These are phyloP conservation scores for Dactylonectria estremocensis DNA, from an alignment of 2,329 filamentous ascomycete genomes.

Conservation along the genomic window DNA sequence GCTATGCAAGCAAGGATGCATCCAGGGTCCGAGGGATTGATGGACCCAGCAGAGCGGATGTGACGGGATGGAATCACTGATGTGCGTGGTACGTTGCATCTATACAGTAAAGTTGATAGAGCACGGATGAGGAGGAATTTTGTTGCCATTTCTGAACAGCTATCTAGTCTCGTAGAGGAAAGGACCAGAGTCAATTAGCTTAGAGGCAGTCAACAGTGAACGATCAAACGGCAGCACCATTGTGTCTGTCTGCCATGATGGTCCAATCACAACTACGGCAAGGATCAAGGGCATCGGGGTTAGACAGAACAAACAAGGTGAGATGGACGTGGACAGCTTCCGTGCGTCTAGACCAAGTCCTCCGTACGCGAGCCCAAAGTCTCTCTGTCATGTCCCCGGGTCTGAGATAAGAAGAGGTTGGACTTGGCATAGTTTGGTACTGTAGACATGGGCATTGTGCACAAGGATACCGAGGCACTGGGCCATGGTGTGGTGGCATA, in stretches of 20 bases:
- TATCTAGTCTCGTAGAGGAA: not conserved
- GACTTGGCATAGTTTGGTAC: not conserved
- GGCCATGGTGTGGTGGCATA: not conserved
- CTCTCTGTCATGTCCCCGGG: not conserved
- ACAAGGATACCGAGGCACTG: no score
- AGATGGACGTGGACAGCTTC: not conserved
- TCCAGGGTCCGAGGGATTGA: conserved; percentile 9
- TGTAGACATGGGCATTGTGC: not conserved
- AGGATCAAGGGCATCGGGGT: conserved; percentile 17
- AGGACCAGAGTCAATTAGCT: not conserved
- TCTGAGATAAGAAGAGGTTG: not conserved
- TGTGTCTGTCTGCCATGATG: not conserved
- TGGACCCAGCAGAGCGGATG: conserved; percentile 18
- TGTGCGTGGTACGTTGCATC: not conserved
- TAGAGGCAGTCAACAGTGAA: not conserved
- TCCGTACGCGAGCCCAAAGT: not conserved
- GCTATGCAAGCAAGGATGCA: not conserved
- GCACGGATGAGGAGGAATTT: not conserved
- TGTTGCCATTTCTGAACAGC: no score
- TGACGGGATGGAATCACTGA: not conserved
- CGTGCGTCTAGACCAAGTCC: no score
- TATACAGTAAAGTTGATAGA: not conserved
- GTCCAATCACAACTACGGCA: not conserved
- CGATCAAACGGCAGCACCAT: not conserved
- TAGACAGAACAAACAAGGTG: not conserved